Base-by-base conservation (phyloP, 306 rosid genomes). In the Acmispon strigosus region DNA sequence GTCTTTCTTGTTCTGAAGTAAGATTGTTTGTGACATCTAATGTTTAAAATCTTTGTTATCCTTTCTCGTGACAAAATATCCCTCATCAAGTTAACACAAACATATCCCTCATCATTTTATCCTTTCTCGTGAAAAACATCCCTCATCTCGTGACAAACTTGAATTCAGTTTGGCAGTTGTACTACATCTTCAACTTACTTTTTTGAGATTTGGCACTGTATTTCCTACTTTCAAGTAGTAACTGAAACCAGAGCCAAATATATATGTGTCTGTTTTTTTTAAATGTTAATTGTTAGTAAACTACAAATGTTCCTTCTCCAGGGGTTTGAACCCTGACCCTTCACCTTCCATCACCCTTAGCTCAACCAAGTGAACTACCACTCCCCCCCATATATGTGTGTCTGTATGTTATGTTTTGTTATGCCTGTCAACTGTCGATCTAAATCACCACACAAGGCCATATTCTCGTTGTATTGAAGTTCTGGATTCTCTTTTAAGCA, bases 1-100 rank as follows among this genome's bases (percentile, higher is more conserved):
- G 97, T 84, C 96, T 94, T 70, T 51, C 89, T 57, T 88, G 92
- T 73, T 84, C 96, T 41, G 99, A 94, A 86, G 99, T 94, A 91
- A 89, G 98, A 73, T 87, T 71, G 37, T 7, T 82, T 56, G 17
- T 18, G 62, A 67, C 57, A 64, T 78, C 39, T 32, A 70, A 44
- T 57, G 50, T 66, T 59, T 65, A 22, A 41, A 50, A 49, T 75
- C 17, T 11, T 15, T 49, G 62, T 49, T 51, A 50, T 42, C 54
- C 69, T 56, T 60, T 32, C 22, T 32, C 14, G 11, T 32, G 39
- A 57, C 37, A 54, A 41, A 58, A 51, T 74, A 24, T 73, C 56
- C 61, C 56, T 42, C 47, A 72, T 72, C 14, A 62, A 72, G 14
- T 54, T 61, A 41, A 45, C 64, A 57, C 62, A 49, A 61, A 41